These are phyloP conservation scores for Clathrospora elynae DNA, from an alignment of 2,329 filamentous ascomycete species.

Conservation along the genomic window DNA sequence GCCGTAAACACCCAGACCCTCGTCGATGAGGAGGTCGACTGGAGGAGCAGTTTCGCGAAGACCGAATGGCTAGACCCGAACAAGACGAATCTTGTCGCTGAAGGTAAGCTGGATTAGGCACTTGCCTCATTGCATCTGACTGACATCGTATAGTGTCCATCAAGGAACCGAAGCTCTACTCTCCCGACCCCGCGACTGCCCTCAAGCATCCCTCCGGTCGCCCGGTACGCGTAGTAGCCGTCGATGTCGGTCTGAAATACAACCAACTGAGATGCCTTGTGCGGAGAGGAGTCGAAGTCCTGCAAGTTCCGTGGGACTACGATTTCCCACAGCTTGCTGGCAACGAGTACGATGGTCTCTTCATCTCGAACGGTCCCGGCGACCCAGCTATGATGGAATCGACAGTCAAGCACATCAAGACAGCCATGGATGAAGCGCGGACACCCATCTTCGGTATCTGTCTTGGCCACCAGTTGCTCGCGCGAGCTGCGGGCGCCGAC, in stretches of 20 bases:
- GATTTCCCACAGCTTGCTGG: slow-evolving; percentile 78
- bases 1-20: slow-evolving; percentile 38
- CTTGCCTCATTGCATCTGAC: slow-evolving; percentile 15
- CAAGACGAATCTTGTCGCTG: slow-evolving; percentile 85
- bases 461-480: slow-evolving; percentile 90
- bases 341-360: slow-evolving; percentile 91
- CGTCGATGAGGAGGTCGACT: slow-evolving; percentile 45
- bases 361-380: slow-evolving; percentile 96
- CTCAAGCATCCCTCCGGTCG: slow-evolving; percentile 89
- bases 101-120: slow-evolving; percentile 67
- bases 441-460: slow-evolving; percentile 96
- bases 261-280: slow-evolving; percentile 96
- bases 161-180: slow-evolving; percentile 82
- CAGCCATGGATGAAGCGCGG: slow-evolving; percentile 75
- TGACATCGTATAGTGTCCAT: slow-evolving; percentile 74
- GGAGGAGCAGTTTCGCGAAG: slow-evolving; percentile 70
- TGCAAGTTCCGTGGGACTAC: slow-evolving; percentile 96
- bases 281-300: slow-evolving; percentile 86
- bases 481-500: slow-evolving; percentile 80
- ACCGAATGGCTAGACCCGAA: slow-evolving; percentile 93
- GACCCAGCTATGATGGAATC: slow-evolving; percentile 83
- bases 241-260: slow-evolving; percentile 98
- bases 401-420: slow-evolving; percentile 79
- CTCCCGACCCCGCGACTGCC: slow-evolving; percentile 70
- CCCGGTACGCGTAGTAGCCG: slow-evolving; percentile 82